A percentile compares a stretch with the other conserved stretches of the same genome.
phyloP scores from a whole-genome alignment of 2,329 filamentous ascomycete species.

The Mycosphaerella sp. region DNA sequence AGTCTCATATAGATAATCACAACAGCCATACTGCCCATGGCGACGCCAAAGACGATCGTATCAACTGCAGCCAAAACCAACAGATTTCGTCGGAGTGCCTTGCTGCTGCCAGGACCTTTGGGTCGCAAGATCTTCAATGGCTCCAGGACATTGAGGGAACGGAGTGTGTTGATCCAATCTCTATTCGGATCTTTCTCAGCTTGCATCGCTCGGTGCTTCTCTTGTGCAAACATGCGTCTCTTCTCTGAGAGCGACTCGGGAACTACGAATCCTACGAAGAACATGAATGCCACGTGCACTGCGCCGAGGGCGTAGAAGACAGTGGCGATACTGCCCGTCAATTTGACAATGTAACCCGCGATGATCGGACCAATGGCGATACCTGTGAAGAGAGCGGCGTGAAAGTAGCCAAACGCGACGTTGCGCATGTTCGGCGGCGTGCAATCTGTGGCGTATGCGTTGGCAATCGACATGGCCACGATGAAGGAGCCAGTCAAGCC shows the following conservation, averaged over 20 bases:
- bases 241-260: slow-evolving; percentile 78
- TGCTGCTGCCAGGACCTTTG: slow-evolving; percentile 55
- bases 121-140: slow-evolving; percentile 76
- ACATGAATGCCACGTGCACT: slow-evolving; percentile 66
- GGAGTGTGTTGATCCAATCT: slow-evolving; percentile 41
- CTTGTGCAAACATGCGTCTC: slow-evolving; percentile 62
- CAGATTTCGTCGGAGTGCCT: slow-evolving; percentile 69
- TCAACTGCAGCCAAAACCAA: slow-evolving; percentile 73
- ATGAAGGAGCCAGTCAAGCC: slow-evolving; percentile 87
- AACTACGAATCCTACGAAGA: slow-evolving; percentile 63
- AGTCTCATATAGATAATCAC: slow-evolving; percentile 76
- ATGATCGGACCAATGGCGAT: slow-evolving; percentile 79
- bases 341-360: slow-evolving; percentile 70
- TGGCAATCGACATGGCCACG: slow-evolving; percentile 66
- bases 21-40: slow-evolving; percentile 74
- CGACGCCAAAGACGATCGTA: slow-evolving; percentile 71
- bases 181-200: slow-evolving; percentile 33
- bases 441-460: slow-evolving; percentile 87
- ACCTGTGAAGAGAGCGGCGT: slow-evolving; percentile 83
- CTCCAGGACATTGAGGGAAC: slow-evolving; percentile 59
- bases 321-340: slow-evolving; percentile 66
- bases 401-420: slow-evolving; percentile 81
- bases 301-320: slow-evolving; percentile 76
- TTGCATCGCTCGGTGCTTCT: slow-evolving; percentile 52
- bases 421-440: slow-evolving; percentile 71